Base-by-base conservation (phyloP, 106 monocot species). In the Triglochin maritima region DNA sequence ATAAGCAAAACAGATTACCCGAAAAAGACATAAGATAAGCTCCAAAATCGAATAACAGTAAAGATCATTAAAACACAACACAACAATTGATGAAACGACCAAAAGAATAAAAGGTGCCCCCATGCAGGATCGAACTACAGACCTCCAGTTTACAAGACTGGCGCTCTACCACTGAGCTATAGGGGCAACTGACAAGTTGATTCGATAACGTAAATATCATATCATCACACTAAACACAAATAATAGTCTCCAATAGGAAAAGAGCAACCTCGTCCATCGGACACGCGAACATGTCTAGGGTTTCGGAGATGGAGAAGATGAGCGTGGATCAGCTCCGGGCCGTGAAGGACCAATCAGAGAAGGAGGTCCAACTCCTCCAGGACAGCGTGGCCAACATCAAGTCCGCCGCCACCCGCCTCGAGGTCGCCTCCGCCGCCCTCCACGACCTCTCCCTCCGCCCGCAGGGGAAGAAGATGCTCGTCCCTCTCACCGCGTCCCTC, bases 91-190 rank as follows among this genome's bases (percentile, higher is more conserved):
- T n/a, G n/a, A n/a, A n/a, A n/a, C n/a, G n/a, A n/a, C n/a, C n/a
- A n/a, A n/a, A n/a, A n/a, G n/a, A n/a, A n/a, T n/a, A n/a, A 29
- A 29, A 29, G 0, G 29, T 85, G 85, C 91, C 87, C 87, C 66
- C 91, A 87, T 71, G 91, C 87, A 92, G 87, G 87, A 92, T 87
- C 82, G 88, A 88, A 88, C 83, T 85, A 79, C 83, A 69, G 87
- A 88, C 77, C 88, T 93, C 83, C 87, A 92, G 85, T 88, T 87
- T 92, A 88, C 92, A 88, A 92, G 85, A 85, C 85, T 85, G 92
- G 79, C 92, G 87, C 82, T 91, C 82, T 91, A 85, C 84, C 84
- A 91, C 90, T 87, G 87, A 91, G 78, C 76, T 87, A 85, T 84
- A 81, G 50, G 72, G 72, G 74, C 73, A 29, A 9, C 6, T 0